A percentile compares a stretch with the other conserved stretches of the same genome.
phyloP scores from a whole-genome alignment of 2,329 filamentous ascomycete species.

The Clarireedia paspali region DNA sequence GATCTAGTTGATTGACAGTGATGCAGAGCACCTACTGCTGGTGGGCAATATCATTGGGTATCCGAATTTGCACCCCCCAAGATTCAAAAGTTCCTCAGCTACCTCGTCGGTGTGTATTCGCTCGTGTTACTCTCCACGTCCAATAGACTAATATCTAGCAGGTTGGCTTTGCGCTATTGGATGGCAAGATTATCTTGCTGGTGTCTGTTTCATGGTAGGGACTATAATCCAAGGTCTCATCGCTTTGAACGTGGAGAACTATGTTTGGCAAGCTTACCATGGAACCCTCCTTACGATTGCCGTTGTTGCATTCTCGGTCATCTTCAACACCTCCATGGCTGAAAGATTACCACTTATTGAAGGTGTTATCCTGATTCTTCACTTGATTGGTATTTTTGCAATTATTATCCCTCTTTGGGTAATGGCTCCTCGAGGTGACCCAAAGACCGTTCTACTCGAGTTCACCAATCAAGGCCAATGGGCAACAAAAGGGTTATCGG shows the following conservation, averaged over 20 bases:
- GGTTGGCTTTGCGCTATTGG: constrained; percentile 39
- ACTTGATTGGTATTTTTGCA: constrained; percentile 37
- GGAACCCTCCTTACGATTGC: constrained; percentile 37
- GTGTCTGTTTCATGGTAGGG: constrained; percentile 33
- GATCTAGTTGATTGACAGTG: neutral
- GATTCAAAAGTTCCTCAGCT: constrained; percentile 45
- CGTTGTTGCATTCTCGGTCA: constrained; percentile 32
- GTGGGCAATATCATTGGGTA: constrained; percentile 52
- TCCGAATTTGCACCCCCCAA: constrained; percentile 41
- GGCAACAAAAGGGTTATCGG: constrained; percentile 26
- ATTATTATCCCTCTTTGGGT: constrained; percentile 35
- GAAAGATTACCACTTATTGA: constrained; percentile 35
- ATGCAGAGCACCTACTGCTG: constrained; percentile 42
- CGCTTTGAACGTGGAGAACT: constrained; percentile 29
- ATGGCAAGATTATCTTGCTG: constrained; percentile 38
- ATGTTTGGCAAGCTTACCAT: constrained; percentile 33
- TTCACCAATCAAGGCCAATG: constrained; percentile 30
- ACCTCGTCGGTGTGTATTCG: constrained; percentile 35
- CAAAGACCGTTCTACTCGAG: constrained; percentile 24
- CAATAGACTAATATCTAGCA: neutral
- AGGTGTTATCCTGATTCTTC: constrained; percentile 36
- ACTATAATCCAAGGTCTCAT: constrained; percentile 38
- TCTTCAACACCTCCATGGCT: constrained; percentile 37
- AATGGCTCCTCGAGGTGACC: constrained; percentile 14
- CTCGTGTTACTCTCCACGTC: neutral